These are phyloP conservation scores for Funneliformis caledonium DNA, from an alignment of 371 early-diverging fungal genomes.

Conservation along the genomic window DNA sequence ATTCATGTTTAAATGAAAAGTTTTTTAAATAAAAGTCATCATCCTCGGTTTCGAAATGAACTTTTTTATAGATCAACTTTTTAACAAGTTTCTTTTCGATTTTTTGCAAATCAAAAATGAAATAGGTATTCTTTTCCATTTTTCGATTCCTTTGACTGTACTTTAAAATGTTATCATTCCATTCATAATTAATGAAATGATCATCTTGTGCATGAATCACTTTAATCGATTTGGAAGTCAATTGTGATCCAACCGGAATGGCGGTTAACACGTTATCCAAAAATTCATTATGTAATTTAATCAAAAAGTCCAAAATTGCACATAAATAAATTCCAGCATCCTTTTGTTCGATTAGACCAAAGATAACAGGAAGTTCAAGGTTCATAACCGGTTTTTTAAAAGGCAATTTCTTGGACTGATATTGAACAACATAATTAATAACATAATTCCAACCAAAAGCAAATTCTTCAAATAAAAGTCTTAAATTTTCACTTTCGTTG, in stretches of 20 bases:
- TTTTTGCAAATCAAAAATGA: slow-evolving; percentile 27
- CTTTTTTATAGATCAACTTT: slow-evolving; percentile 20
- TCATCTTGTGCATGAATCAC: background rate
- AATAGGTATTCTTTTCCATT: background rate
- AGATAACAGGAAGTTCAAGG: background rate
- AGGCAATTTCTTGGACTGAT: slow-evolving; percentile 29
- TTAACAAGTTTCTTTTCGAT: slow-evolving; percentile 30
- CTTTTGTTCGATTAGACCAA: slow-evolving; percentile 34
- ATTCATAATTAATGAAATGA: slow-evolving; percentile 25
- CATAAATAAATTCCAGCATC: slow-evolving; percentile 32
- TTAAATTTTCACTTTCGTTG: background rate
- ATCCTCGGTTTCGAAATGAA: background rate
- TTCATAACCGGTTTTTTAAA: background rate
- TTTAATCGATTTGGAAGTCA: background rate
- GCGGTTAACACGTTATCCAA: background rate
- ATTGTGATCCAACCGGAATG: slow-evolving; percentile 4
- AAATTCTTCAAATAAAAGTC: slow-evolving; percentile 17
- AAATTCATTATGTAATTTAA: slow-evolving; percentile 36
- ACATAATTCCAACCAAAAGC: slow-evolving; percentile 33
- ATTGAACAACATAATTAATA: slow-evolving; percentile 12
- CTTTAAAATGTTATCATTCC: slow-evolving; percentile 34
- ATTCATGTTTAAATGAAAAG: slow-evolving; percentile 33
- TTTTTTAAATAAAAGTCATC: slow-evolving; percentile 12
- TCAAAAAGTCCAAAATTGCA: slow-evolving; percentile 32
- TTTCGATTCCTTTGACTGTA: slow-evolving; percentile 32